These are phyloP conservation scores for Penicillium pancosmium DNA, from an alignment of 495 filamentous ascomycete genomes.

Conservation along the genomic window DNA sequence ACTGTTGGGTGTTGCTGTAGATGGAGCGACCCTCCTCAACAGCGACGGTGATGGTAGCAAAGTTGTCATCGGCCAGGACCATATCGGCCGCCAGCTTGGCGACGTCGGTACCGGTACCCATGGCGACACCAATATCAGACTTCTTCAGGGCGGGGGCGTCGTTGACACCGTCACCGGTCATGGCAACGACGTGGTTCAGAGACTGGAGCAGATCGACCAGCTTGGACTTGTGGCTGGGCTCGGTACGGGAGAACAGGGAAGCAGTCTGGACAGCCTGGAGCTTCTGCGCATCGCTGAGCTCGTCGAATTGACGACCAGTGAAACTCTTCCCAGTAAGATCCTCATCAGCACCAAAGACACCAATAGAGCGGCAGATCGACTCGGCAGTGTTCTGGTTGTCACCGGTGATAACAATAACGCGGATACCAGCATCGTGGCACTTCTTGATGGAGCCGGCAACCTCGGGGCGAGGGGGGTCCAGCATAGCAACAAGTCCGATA, in stretches of 20 bases:
- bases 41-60: conserved; percentile 93
- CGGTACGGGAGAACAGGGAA: conserved; percentile 94
- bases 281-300: conserved; percentile 76
- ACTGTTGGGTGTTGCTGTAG: conserved; percentile 99
- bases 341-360: conserved; percentile 83
- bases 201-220: conserved; percentile 96
- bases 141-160: conserved; percentile 98
- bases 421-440: conserved; percentile 90
- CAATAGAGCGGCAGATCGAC: conserved; percentile 95
- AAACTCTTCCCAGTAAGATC: conserved; percentile 90
- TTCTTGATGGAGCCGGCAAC: conserved; percentile 82
- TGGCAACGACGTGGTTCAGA: conserved; percentile 92
- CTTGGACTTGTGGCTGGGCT: conserved; percentile 93
- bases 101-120: conserved; percentile 98
- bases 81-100: conserved; percentile 97
- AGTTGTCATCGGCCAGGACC: conserved; percentile 98
- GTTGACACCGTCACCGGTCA: conserved; percentile 99
- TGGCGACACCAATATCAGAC: conserved; percentile 97
- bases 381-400: conserved; percentile 98
- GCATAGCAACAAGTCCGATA: conserved; percentile 92
- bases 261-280: conserved; percentile 81
- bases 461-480: conserved; percentile 96
- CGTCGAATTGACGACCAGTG: conserved; percentile 93
- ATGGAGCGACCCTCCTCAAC: conserved; percentile 98
- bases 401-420: conserved; percentile 97